These are phyloP conservation scores for Wickerhamomyces hampshirensis DNA, from an alignment of 805 yeast genomes.

Conservation along the genomic window DNA sequence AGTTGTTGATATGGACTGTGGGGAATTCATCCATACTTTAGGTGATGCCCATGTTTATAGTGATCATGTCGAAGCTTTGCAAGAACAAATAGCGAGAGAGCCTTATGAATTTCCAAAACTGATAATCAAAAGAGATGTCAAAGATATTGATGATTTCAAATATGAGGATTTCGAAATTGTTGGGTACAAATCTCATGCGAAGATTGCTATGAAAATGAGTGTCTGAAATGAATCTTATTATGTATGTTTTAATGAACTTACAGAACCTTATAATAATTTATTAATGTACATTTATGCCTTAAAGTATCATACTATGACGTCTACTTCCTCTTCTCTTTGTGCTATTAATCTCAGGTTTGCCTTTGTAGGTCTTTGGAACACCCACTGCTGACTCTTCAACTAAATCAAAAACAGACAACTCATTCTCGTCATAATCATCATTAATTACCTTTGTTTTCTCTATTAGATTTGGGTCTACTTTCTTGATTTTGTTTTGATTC, in stretches of 20 bases:
- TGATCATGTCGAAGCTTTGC: conserved; percentile 89
- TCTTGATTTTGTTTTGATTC: conserved; percentile 17
- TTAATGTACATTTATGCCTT: too few species aligned
- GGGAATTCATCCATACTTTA: conserved; percentile 90
- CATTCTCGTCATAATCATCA: conserved; percentile 13
- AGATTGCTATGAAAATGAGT: conserved; percentile 95
- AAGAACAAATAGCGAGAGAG: conserved; percentile 67
- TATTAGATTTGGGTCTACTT: conserved; percentile 4
- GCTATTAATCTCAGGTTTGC: conserved; percentile 17
- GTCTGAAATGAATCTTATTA: conserved; percentile 42
- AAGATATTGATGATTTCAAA: conserved; percentile 77
- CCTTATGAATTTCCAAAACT: conserved; percentile 83
- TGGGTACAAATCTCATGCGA: conserved; percentile 75
- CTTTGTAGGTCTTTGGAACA: conserved; percentile 25
- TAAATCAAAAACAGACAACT: conserved; percentile 25
- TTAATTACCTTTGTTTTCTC: conserved; percentile 3
- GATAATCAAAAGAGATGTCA: conserved; percentile 60
- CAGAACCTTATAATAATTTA: not conserved
- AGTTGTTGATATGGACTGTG: conserved; percentile 91
- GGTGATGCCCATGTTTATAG: conserved; percentile 96
- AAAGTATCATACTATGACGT: conserved; percentile 23
- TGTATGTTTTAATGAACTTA: not conserved
- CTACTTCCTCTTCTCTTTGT: conserved; percentile 16
- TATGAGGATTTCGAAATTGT: conserved; percentile 82
- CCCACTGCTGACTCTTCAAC: conserved; percentile 26